Conservation (phyloP, 1,139 yeast genomes). For the Chernovozyma aurita region DNA sequence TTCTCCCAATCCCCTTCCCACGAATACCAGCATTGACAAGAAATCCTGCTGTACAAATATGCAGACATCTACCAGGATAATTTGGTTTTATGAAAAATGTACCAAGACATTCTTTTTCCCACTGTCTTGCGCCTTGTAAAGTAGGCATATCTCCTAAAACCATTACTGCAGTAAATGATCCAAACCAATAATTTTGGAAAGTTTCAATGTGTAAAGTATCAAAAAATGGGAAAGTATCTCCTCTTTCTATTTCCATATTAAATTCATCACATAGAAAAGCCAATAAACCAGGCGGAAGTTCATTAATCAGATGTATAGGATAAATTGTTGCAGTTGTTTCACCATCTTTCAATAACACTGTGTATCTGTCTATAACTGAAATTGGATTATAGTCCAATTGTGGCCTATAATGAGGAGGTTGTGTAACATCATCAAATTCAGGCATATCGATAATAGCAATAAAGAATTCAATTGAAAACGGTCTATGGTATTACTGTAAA, state of each 20-base stretch:
- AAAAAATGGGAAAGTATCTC: conserved; percentile 82
- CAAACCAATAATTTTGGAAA: conserved; percentile 83
- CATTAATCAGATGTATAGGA: conserved; percentile 64
- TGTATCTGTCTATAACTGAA: conserved; percentile 38
- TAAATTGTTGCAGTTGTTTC: conserved; percentile 90
- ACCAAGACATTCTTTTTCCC: conserved; percentile 91
- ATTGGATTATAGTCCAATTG: conserved; percentile 32
- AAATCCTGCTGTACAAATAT: conserved; percentile 87
- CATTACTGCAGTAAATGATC: conserved; percentile 82
- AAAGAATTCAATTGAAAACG: conserved; percentile 1
- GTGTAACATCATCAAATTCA: conserved; percentile 34
- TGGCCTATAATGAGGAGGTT: conserved; percentile 29
- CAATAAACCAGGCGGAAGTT: conserved; percentile 71
- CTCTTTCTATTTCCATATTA: conserved; percentile 87
- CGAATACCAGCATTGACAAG: conserved; percentile 89
- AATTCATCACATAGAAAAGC: conserved; percentile 87
- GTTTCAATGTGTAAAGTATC: conserved; percentile 70
- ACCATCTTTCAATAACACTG: conserved; percentile 79
- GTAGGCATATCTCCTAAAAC: conserved; percentile 68
- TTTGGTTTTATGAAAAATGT: conserved; percentile 80
- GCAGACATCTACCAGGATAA: conserved; percentile 89
- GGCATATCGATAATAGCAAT: conserved; percentile 25
- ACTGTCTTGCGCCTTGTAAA: conserved; percentile 58
- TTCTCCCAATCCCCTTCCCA: conserved; percentile 88
- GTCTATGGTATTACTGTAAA: background rate